Percentiles rank a stretch among this genome's conserved stretches.
Conservation (phyloP, 305 asterid species). For the Fraxinus velutina region DNA sequence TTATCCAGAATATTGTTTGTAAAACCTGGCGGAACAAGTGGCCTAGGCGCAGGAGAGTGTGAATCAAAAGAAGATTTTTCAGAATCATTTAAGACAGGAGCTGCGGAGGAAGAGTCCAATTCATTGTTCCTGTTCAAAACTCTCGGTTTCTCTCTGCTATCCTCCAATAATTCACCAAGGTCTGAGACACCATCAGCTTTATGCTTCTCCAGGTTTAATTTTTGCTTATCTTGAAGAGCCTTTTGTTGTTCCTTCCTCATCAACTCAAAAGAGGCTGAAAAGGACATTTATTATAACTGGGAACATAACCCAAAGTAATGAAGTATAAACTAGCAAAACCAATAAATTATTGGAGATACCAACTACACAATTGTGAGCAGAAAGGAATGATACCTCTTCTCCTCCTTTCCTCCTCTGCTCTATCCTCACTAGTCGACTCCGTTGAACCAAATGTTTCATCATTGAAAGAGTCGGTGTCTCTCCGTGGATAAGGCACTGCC, state of each 20-base stretch:
- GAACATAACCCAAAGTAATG: conserved; percentile 11
- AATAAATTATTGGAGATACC: conserved; percentile 1
- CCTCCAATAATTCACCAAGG: conserved; percentile 38
- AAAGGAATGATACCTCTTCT: conserved; percentile 73
- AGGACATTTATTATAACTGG: conserved; percentile 19
- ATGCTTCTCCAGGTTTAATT: conserved; percentile 43
- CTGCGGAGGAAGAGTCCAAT: conserved; percentile 36
- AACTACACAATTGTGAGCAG: conserved; percentile 22
- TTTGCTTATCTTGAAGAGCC: conserved; percentile 82
- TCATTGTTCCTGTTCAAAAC: conserved; percentile 40
- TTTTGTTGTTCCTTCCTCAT: conserved; percentile 93
- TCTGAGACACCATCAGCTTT: conserved; percentile 42
- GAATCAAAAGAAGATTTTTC: conserved; percentile 59
- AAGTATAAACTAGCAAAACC: conserved; percentile 18
- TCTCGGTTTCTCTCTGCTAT: conserved; percentile 47
- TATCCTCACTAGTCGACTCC: conserved; percentile 67
- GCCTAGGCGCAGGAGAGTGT: conserved; percentile 59
- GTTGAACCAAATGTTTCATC: conserved; percentile 94
- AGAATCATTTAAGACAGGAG: conserved; percentile 39
- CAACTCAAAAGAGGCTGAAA: conserved; percentile 81
- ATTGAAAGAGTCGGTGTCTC: conserved; percentile 67
- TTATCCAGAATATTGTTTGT: conserved; percentile 52
- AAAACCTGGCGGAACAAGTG: conserved; percentile 95
- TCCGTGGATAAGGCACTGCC: conserved; percentile 69
- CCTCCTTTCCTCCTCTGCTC: conserved; percentile 90